Evolutionary conservation across 768 basidiomycete genomes (phyloP).

Genomic region (Panellus pusillus): DNA sequence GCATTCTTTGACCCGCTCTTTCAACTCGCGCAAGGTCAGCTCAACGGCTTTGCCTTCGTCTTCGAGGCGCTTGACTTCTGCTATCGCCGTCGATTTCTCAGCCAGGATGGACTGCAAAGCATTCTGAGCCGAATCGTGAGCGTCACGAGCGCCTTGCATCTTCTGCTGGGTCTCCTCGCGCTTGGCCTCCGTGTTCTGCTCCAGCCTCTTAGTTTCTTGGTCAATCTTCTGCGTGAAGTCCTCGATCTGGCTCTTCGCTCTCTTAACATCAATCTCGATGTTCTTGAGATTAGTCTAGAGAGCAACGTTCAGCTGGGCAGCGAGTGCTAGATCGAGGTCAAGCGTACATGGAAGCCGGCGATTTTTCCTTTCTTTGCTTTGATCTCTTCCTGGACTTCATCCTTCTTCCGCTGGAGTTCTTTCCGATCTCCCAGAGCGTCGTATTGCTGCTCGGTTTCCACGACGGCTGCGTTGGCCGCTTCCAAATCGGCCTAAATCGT

Average conservation of each 20-base stretch:
- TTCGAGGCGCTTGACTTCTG: slow-evolving; percentile 31
- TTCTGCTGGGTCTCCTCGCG: slow-evolving; percentile 56
- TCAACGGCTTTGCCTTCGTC: slow-evolving; percentile 39
- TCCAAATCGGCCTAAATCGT: slow-evolving; percentile 1
- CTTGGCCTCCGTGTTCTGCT: slow-evolving; percentile 57
- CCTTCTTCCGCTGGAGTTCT: slow-evolving; percentile 40
- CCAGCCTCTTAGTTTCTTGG: slow-evolving; percentile 54
- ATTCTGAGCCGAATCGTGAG: slow-evolving; percentile 39
- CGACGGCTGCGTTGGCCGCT: slow-evolving; percentile 32
- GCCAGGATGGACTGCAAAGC: slow-evolving; percentile 18
- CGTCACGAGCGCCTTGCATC: slow-evolving; percentile 46
- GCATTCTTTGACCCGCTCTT: slow-evolving; percentile 44
- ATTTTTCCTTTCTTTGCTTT: slow-evolving; percentile 47
- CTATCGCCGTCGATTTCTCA: slow-evolving; percentile 33
- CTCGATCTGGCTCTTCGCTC: slow-evolving; percentile 33
- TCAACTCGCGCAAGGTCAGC: slow-evolving; percentile 29
- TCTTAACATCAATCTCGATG: slow-evolving; percentile 43
- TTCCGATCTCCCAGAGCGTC: slow-evolving; percentile 47
- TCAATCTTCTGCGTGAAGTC: slow-evolving; percentile 50
- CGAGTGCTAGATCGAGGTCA: neutral
- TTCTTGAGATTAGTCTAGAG: slow-evolving; percentile 49
- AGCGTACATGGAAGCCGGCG: slow-evolving; percentile 43
- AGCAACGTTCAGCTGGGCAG: neutral
- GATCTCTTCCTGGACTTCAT: slow-evolving; percentile 39
- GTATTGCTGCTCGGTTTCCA: slow-evolving; percentile 38